Evolutionary conservation across 305 asterid species (phyloP), one percentile per base, ranked within the genome.

Genomic region (Coffea humblotiana): DNA sequence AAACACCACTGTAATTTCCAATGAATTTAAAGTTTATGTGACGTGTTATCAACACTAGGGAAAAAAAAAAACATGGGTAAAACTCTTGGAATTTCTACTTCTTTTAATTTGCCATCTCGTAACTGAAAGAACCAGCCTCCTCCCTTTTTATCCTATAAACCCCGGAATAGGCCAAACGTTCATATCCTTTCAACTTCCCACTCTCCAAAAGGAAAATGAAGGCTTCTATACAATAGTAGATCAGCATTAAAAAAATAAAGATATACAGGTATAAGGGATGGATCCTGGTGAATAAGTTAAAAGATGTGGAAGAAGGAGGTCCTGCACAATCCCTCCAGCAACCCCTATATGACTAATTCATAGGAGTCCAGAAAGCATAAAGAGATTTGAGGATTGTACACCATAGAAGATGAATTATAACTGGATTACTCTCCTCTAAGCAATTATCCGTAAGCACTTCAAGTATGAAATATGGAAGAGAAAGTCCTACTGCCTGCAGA

Each of bases 371-470:
- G 18, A 80, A 52, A 64, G 72, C 75, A 65, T 37, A 21, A 51
- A 35, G 63, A 27, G 32, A 65, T 27, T 76, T 25, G 2, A 51
- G 32, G 68, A 52, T n/a, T 64, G 64, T 23, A 66, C 23, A 74
- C 29, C 40, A 45, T 40, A 56, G 49, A 23, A 64, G 4, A 32
- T 3, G 43, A 74, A 54, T 21, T 51, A 65, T 66, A 16, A n/a
- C 23, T 5, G 60, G 74, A 47, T 58, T 80, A 80, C 47, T 25
- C 51, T 74, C 72, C 37, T 66, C 75, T 61, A 14, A 13, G 60
- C 43, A 29, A 65, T 65, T 27, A 29, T 32, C 18, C 37, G 13
- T 52, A 16, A 29, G 66, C 27, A 58, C 16, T 61, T 67, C 54
- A 37, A 47, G 18, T 66, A 77, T 35, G 51, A 67, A 67, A 9